Evolutionary conservation across 208 protist genomes (phyloP).

Genomic region (Leptomonas pyrrhocoris): DNA sequence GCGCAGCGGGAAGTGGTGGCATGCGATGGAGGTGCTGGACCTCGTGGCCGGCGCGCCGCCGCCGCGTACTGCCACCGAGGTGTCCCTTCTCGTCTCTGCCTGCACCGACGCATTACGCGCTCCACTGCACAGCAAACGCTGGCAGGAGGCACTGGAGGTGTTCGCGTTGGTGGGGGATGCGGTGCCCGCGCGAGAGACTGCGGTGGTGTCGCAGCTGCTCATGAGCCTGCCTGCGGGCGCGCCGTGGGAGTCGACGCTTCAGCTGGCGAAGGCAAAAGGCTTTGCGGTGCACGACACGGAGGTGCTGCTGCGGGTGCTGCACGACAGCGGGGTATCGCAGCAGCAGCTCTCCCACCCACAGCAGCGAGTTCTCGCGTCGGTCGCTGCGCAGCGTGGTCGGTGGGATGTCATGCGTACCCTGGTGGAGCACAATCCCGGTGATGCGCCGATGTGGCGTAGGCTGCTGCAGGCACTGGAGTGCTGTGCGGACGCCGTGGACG

Average conservation of each 20-base stretch:
- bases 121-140: slow-evolving; percentile 53
- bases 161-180: slow-evolving; percentile 41
- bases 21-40: slow-evolving; percentile 67
- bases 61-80: slow-evolving; percentile 43
- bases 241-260: slow-evolving; percentile 54
- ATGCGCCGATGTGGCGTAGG: slow-evolving; percentile 17
- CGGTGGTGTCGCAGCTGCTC: slow-evolving; percentile 49
- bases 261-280: background rate
- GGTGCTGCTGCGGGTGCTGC: slow-evolving; percentile 14
- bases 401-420: slow-evolving; percentile 16
- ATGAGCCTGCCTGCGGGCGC: slow-evolving; percentile 41
- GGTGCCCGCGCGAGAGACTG: slow-evolving; percentile 32
- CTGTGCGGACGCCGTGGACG: slow-evolving; percentile 8
- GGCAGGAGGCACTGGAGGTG: slow-evolving; percentile 63
- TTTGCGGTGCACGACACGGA: slow-evolving; percentile 4
- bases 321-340: slow-evolving; percentile 5
- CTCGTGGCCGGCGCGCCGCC: slow-evolving; percentile 43
- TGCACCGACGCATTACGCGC: slow-evolving; percentile 60
- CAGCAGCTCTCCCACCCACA: background rate
- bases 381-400: slow-evolving; percentile 29
- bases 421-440: background rate
- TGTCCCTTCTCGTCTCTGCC: slow-evolving; percentile 54
- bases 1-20: slow-evolving; percentile 64
- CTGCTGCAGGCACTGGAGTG: slow-evolving; percentile 33
- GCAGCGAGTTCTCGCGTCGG: slow-evolving; percentile 5